A percentile compares a stretch with the other conserved stretches of the same genome.
These are phyloP conservation scores for Eragrostis nindensis DNA, from an alignment of 176 grass and related monocot genomes.

Conservation along the genomic window DNA sequence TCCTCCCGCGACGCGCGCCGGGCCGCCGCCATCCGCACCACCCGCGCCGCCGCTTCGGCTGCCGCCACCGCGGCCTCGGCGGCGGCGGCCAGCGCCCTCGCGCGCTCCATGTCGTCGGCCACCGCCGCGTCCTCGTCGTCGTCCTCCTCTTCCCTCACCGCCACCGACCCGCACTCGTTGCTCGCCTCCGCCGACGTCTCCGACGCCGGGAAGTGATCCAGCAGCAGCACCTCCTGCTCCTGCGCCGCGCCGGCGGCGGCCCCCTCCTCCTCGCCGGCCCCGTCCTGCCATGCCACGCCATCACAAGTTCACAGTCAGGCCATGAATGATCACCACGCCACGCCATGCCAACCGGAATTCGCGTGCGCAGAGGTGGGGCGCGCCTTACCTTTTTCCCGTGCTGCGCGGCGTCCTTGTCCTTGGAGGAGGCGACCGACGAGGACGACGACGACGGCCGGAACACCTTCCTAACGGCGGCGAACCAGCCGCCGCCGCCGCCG, in stretches of 20 bases:
- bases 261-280: conserved; percentile 18
- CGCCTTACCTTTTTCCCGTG: conserved; percentile 3
- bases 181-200: conserved; percentile 61
- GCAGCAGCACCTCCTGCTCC: conserved; percentile 64
- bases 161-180: conserved; percentile 36
- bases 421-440: neutral
- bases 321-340: too few relatives aligned
- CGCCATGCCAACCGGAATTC: neutral
- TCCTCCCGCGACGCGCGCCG: conserved; percentile 54
- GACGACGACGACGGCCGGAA: conserved; percentile 61
- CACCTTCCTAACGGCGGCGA: conserved; percentile 69
- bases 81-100: conserved; percentile 38
- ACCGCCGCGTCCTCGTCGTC: conserved; percentile 19
- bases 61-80: conserved; percentile 53
- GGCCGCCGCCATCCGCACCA: conserved; percentile 59
- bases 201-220: conserved; percentile 66
- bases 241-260: conserved; percentile 10
- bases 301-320: neutral
- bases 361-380: too few relatives aligned
- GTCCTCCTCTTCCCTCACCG: neutral
- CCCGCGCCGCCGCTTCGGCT: conserved; percentile 60
- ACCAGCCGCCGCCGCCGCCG: conserved; percentile 55
- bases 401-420: conserved; percentile 35
- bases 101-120: conserved; percentile 50
- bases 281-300: neutral